Conservation (phyloP, 352 stramenopile genomes). For the Phytophthora macrochlamydospora region DNA sequence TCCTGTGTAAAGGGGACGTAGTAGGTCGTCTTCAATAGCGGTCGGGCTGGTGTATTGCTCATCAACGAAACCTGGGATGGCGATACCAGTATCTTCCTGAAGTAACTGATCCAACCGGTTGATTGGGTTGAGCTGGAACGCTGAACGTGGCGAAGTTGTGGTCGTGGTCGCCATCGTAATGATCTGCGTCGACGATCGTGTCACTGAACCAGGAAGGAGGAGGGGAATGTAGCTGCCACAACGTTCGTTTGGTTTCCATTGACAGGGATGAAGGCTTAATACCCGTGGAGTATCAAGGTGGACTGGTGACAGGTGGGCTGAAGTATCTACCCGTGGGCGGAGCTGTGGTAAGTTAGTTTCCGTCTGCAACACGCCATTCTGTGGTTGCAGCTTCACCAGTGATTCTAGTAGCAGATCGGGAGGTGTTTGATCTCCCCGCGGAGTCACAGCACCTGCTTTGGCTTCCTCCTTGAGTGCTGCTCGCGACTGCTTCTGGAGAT, state of each 20-base stretch:
- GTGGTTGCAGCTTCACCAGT: neutral
- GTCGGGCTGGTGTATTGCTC: slow-evolving; percentile 60
- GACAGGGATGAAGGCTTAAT: neutral
- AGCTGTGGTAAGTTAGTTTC: slow-evolving; percentile 1
- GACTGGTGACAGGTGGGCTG: neutral
- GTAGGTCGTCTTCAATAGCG: slow-evolving; percentile 54
- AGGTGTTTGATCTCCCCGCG: neutral
- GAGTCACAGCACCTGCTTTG: slow-evolving; percentile 18
- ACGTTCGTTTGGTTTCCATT: slow-evolving; percentile 15
- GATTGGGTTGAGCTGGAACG: slow-evolving; percentile 20
- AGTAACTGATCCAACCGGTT: slow-evolving; percentile 62
- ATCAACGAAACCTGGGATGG: slow-evolving; percentile 42
- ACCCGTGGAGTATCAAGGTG: slow-evolving; percentile 2
- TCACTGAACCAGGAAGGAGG: slow-evolving; percentile 25
- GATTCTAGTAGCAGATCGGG: neutral
- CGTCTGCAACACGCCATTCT: neutral
- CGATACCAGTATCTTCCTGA: slow-evolving; percentile 55
- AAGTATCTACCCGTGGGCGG: neutral
- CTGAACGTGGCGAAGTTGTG: slow-evolving; percentile 8
- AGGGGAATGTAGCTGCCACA: slow-evolving; percentile 31
- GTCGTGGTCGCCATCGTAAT: slow-evolving; percentile 1
- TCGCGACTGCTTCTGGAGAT: slow-evolving; percentile 89
- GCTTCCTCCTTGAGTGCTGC: slow-evolving; percentile 47
- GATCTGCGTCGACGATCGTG: neutral
- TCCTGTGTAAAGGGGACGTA: slow-evolving; percentile 32